Evolutionary conservation across 345 rosid species (phyloP).

Genomic region (Excoecaria agallocha): DNA sequence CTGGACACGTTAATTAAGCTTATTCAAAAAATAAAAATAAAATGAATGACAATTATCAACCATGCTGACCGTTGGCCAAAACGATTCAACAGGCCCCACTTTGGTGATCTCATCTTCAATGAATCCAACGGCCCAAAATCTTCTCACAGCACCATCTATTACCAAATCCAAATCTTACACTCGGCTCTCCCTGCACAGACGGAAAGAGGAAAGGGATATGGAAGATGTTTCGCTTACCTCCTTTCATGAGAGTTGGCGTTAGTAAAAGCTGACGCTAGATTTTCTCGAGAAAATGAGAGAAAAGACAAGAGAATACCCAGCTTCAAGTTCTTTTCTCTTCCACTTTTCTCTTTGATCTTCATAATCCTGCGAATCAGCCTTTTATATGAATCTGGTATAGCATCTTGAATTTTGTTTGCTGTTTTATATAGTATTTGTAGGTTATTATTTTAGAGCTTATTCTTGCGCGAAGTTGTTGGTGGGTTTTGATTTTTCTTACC

Average conservation of each 20-base stretch:
- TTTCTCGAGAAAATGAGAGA: slow-evolving; percentile 13
- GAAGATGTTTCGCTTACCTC: background rate
- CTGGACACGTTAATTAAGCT: too few species aligned
- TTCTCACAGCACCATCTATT: background rate
- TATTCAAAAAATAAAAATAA: too few species aligned
- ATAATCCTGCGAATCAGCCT: background rate
- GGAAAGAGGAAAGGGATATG: background rate
- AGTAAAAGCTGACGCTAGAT: slow-evolving; percentile 11
- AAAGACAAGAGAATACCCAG: background rate
- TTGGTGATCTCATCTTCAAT: background rate
- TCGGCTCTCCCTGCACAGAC: background rate
- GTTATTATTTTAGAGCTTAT: background rate
- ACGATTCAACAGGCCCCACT: too few species aligned
- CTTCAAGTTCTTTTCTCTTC: background rate
- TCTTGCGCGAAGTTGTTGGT: background rate
- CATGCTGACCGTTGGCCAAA: too few species aligned
- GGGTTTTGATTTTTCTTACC: background rate
- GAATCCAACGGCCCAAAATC: slow-evolving; percentile 1
- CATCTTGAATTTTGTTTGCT: background rate
- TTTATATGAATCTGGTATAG: background rate
- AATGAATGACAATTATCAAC: too few species aligned
- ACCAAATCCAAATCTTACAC: slow-evolving; percentile 6
- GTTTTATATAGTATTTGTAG: background rate
- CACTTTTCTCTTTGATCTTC: background rate
- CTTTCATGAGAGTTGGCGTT: background rate